phyloP scores from a whole-genome alignment of 2,329 filamentous ascomycete species.

The Penicillium decumbens region DNA sequence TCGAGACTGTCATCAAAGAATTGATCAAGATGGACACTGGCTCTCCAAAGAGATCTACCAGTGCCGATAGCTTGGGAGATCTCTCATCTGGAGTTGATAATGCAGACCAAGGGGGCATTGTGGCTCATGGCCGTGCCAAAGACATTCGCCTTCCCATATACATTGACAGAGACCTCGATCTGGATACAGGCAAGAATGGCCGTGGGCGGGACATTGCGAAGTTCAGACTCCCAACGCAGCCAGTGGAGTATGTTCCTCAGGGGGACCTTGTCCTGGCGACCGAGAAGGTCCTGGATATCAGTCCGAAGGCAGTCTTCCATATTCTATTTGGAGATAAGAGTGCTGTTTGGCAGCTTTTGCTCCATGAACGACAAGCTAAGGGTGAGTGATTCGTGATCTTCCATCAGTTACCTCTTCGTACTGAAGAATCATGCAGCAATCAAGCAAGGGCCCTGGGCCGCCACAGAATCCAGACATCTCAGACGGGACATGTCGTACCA shows the following conservation, averaged over 20 bases:
- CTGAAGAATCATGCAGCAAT: constrained; percentile 51
- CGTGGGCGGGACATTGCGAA: constrained; percentile 55
- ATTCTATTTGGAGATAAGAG: constrained; percentile 96
- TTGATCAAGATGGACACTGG: constrained; percentile 70
- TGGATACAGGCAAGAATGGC: constrained; percentile 36
- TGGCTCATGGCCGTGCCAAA: constrained; percentile 38
- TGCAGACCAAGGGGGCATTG: constrained; percentile 42
- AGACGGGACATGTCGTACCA: constrained; percentile 76
- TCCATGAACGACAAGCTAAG: constrained; percentile 74
- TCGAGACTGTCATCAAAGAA: constrained; percentile 66
- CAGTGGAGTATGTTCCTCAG: constrained; percentile 77
- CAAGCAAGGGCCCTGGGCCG: constrained; percentile 78
- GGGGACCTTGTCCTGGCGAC: constrained; percentile 71
- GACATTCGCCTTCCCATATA: constrained; percentile 57
- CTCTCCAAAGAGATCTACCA: constrained; percentile 59
- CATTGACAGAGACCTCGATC: constrained; percentile 58
- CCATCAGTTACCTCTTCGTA: constrained; percentile 12
- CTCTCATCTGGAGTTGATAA: constrained; percentile 56
- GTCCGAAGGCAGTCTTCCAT: constrained; percentile 90
- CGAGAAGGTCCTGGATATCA: constrained; percentile 82
- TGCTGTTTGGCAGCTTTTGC: constrained; percentile 85
- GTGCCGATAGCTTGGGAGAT: constrained; percentile 88
- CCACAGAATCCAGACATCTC: constrained; percentile 65
- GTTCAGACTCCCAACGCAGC: constrained; percentile 74
- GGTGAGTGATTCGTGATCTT: constrained; percentile 30